A percentile compares a stretch with the other conserved stretches of the same genome.
Conservation (phyloP, 106 monocot species). For the Apostasia ramifera region DNA sequence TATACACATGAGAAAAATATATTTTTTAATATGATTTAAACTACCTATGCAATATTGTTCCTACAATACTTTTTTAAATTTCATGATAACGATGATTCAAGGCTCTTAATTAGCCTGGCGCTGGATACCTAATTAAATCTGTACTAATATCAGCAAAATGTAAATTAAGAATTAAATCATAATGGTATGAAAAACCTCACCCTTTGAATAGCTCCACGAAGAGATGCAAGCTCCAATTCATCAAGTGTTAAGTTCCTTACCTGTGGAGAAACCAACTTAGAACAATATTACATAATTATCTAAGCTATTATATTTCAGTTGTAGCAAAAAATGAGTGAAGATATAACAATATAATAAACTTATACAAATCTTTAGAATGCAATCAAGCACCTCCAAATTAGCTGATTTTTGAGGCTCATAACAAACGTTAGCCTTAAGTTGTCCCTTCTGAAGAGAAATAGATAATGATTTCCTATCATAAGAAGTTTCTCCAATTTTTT, state of each 20-base stretch:
- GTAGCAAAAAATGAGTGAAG: too few species aligned
- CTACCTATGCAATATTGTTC: too few species aligned
- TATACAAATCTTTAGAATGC: too few species aligned
- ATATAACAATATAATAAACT: too few species aligned
- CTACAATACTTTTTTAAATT: too few species aligned
- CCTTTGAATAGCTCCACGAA: slow-evolving; percentile 87
- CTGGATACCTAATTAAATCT: too few species aligned
- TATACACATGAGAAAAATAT: too few species aligned
- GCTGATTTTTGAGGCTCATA: slow-evolving; percentile 78
- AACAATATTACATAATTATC: slow-evolving; percentile 7
- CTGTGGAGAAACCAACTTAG: slow-evolving; percentile 30
- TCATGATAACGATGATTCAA: too few species aligned
- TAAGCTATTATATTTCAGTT: not conserved
- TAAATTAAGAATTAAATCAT: not conserved
- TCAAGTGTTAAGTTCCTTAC: slow-evolving; percentile 88
- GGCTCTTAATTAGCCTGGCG: too few species aligned
- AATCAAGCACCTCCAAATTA: slow-evolving; percentile 70
- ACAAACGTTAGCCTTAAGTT: slow-evolving; percentile 70
- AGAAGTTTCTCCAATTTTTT: slow-evolving; percentile 22
- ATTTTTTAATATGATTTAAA: too few species aligned
- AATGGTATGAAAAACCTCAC: slow-evolving; percentile 18
- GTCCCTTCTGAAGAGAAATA: slow-evolving; percentile 88
- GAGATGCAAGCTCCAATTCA: slow-evolving; percentile 96
- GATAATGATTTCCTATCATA: slow-evolving; percentile 49
- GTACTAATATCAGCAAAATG: too few species aligned